phyloP scores from a whole-genome alignment of 805 yeast genomes.

The Saccharomyces jurei region DNA sequence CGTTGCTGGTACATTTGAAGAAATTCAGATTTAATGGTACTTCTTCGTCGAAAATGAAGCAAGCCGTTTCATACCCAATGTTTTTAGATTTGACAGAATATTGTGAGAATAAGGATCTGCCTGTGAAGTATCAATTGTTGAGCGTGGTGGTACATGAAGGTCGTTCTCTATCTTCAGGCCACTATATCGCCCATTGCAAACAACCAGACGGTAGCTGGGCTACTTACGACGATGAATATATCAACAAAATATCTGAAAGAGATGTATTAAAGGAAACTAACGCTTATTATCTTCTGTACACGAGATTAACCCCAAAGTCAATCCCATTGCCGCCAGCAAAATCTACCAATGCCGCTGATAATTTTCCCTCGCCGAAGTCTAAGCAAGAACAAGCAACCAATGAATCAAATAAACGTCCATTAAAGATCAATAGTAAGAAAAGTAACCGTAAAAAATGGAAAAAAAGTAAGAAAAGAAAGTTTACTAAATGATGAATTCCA shows the following conservation, averaged over 20 bases:
- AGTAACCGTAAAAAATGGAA: constrained; percentile 18
- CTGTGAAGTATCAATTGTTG: constrained; percentile 59
- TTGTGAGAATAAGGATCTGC: constrained; percentile 33
- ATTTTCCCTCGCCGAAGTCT: not conserved
- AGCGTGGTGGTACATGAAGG: constrained; percentile 94
- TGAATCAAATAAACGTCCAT: not conserved
- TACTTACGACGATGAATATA: constrained; percentile 87
- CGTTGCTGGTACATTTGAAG: constrained; percentile 78
- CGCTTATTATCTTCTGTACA: constrained; percentile 84
- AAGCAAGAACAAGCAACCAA: not conserved
- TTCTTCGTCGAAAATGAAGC: constrained; percentile 76
- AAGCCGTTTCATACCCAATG: constrained; percentile 74
- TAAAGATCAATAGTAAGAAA: constrained; percentile 4
- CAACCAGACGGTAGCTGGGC: constrained; percentile 94
- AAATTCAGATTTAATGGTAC: constrained; percentile 83
- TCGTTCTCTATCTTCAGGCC: constrained; percentile 85
- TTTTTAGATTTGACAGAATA: constrained; percentile 64
- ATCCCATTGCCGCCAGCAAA: constrained; percentile 10
- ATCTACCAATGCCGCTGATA: constrained; percentile 4
- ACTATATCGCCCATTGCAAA: constrained; percentile 81
- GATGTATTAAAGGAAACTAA: constrained; percentile 75
- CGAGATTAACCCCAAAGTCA: constrained; percentile 58
- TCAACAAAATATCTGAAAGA: constrained; percentile 62
- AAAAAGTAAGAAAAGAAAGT: constrained; percentile 25
- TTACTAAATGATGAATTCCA: constrained; percentile 11